Conservation (phyloP, 202 grass and related monocot species). For the Schoenoplectus tabernaemontani region DNA sequence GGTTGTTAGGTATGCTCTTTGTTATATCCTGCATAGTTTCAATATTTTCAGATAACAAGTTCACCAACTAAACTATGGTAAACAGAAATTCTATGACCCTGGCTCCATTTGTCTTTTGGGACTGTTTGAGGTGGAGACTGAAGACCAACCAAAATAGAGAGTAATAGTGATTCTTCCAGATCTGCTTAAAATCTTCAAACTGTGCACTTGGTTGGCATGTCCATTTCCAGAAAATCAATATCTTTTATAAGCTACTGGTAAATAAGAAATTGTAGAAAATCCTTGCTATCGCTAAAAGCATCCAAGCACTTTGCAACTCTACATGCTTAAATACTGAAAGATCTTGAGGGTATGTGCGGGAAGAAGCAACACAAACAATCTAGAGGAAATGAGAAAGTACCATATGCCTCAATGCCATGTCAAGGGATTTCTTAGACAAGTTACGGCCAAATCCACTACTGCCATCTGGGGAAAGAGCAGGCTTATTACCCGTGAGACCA, state of each 20-base stretch:
- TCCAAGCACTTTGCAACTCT: too few species aligned
- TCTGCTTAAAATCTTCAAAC: neutral
- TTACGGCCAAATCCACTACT: constrained; percentile 74
- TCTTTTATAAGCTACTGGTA: neutral
- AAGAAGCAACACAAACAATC: neutral
- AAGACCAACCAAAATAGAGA: neutral
- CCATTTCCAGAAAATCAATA: neutral
- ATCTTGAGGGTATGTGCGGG: neutral
- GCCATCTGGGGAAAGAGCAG: constrained; percentile 54
- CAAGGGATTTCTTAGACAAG: constrained; percentile 90
- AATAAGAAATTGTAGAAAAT: neutral
- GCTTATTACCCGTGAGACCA: constrained; percentile 46
- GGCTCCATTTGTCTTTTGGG: neutral
- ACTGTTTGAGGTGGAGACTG: neutral
- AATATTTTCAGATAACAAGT: constrained; percentile 17
- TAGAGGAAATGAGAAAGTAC: constrained; percentile 32
- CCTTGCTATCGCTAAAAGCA: neutral
- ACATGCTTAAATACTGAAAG: too few species aligned
- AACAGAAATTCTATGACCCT: neutral
- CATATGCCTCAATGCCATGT: constrained; percentile 98
- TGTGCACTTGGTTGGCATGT: neutral
- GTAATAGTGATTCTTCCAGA: neutral
- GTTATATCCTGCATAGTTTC: constrained; percentile 65
- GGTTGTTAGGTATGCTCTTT: constrained; percentile 77
- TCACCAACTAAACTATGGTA: neutral